These are phyloP conservation scores for Sonneratia caseolaris DNA, from an alignment of 345 rosid genomes.

Conservation along the genomic window DNA sequence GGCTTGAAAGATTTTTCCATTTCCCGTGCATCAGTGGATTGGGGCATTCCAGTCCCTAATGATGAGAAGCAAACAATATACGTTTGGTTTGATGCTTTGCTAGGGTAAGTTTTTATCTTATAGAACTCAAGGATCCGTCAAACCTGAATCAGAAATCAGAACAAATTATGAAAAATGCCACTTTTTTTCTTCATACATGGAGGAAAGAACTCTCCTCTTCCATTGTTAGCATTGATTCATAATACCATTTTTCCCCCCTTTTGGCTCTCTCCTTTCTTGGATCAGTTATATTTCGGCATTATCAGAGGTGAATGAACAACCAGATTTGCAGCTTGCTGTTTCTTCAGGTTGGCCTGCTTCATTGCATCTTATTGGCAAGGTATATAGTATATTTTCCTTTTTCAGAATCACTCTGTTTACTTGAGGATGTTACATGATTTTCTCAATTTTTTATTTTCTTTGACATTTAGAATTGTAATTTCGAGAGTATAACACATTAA, in stretches of 20 bases:
- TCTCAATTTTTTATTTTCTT: background rate
- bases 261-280: slow-evolving; percentile 5
- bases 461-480: background rate
- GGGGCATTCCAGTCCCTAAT: slow-evolving; percentile 96
- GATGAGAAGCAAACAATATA: slow-evolving; percentile 83
- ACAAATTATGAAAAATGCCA: background rate
- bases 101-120: slow-evolving; percentile 46
- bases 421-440: background rate
- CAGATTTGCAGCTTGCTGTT: slow-evolving; percentile 49
- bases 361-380: slow-evolving; percentile 93
- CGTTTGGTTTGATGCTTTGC: slow-evolving; percentile 97
- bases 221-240: background rate
- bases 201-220: background rate
- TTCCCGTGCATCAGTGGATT: slow-evolving; percentile 87
- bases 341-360: slow-evolving; percentile 95
- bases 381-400: slow-evolving; percentile 10
- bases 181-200: background rate
- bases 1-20: slow-evolving; percentile 93
- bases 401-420: background rate
- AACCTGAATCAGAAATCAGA: slow-evolving; percentile 4
- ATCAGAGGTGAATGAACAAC: slow-evolving; percentile 43
- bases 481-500: background rate
- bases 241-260: background rate
- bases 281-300: slow-evolving; percentile 83
- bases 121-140: background rate